These are phyloP conservation scores for Lophiostoma macrostomum DNA, from an alignment of 495 filamentous ascomycete genomes.

Conservation along the genomic window DNA sequence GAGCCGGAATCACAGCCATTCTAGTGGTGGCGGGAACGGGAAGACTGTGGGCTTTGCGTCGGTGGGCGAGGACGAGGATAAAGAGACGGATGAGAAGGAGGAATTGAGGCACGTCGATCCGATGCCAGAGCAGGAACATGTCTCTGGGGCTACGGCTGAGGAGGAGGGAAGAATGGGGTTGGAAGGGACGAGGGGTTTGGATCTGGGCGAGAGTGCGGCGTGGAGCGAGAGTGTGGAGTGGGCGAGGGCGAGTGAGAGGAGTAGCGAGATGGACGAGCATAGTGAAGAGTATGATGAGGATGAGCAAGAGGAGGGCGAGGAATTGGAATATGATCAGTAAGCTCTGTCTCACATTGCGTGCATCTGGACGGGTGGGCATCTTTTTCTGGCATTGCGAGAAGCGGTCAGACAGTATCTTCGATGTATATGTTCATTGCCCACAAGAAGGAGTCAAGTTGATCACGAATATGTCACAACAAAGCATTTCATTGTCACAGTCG, in stretches of 20 bases:
- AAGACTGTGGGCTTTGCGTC: constrained; percentile 41
- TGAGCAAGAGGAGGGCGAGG: constrained; percentile 30
- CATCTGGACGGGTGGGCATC: no score
- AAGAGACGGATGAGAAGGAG: constrained; percentile 12
- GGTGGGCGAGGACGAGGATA: constrained; percentile 23
- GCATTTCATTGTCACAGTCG: background rate
- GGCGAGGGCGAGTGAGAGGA: constrained; percentile 29
- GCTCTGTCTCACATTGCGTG: no score
- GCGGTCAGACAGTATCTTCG: no score
- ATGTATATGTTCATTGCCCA: no score
- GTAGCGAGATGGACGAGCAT: constrained; percentile 35
- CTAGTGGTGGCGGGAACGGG: constrained; percentile 4
- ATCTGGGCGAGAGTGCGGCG: constrained; percentile 10
- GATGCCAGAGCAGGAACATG: constrained; percentile 31
- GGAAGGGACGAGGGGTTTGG: constrained; percentile 19
- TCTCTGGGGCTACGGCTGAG: constrained; percentile 4
- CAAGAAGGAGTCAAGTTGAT: no score
- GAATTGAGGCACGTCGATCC: constrained; percentile 37
- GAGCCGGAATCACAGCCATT: background rate
- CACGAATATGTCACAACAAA: no score
- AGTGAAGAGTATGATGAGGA: constrained; percentile 37
- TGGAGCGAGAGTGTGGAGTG: constrained; percentile 28
- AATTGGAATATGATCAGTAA: constrained; percentile 8
- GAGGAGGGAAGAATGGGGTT: constrained; percentile 17
- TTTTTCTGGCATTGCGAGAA: no score